Evolutionary conservation across 2,329 filamentous ascomycete species (phyloP).

Genomic region (Fusarium clavum): DNA sequence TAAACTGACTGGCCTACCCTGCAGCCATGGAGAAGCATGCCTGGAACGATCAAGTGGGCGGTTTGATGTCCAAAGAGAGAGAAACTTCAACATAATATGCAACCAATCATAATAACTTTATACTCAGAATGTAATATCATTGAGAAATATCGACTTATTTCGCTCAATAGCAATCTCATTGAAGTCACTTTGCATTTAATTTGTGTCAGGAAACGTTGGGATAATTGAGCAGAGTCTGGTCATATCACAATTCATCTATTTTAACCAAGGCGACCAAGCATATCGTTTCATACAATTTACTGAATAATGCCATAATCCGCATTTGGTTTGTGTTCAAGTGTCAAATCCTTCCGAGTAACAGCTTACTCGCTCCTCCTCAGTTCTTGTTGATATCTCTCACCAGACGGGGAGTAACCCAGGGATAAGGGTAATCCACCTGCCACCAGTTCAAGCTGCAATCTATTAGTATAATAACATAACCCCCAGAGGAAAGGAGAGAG

Average conservation of each 20-base stretch:
- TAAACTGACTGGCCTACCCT: background rate
- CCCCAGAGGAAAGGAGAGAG: background rate
- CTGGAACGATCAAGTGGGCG: background rate
- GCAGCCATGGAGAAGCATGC: background rate
- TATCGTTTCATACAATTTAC: background rate
- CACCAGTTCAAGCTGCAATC: background rate
- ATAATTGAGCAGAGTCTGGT: background rate
- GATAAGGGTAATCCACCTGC: background rate
- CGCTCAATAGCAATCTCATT: background rate
- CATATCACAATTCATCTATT: background rate
- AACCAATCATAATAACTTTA: background rate
- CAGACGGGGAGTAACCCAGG: constrained; percentile 1
- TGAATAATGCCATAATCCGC: background rate
- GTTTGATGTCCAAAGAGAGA: background rate
- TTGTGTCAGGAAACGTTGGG: background rate
- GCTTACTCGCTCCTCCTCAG: background rate
- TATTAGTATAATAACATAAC: background rate
- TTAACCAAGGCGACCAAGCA: background rate
- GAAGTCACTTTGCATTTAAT: background rate
- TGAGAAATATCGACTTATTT: background rate
- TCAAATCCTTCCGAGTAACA: background rate
- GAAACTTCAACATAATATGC: background rate
- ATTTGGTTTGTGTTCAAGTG: background rate
- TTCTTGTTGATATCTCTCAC: background rate
- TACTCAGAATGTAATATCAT: background rate